Evolutionary conservation across 306 rosid genomes (phyloP).

Genomic region (Mimosa bimucronata): DNA sequence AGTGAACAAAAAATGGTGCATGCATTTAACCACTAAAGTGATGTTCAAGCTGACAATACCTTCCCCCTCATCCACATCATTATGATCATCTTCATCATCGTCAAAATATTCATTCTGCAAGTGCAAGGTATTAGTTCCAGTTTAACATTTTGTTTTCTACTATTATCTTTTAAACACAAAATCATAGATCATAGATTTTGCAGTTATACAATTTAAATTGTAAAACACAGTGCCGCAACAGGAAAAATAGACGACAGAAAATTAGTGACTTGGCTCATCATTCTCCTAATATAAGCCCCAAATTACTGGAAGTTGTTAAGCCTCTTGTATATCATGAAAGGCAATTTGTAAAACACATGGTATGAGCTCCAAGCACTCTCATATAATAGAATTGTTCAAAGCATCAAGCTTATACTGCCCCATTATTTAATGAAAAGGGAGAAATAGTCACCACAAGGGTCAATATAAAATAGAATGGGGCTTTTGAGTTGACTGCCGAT

Average conservation of each 20-base stretch:
- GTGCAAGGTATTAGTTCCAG: conserved; percentile 34
- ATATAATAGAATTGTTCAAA: conserved; percentile 10
- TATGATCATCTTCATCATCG: conserved; percentile 62
- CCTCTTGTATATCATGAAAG: neutral
- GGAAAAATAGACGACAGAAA: neutral
- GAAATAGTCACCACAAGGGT: neutral
- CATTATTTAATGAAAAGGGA: neutral
- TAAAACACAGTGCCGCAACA: conserved; percentile 8
- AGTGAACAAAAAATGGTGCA: neutral
- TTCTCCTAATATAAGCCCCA: conserved; percentile 2
- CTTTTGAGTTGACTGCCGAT: neutral
- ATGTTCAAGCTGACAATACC: conserved; percentile 41
- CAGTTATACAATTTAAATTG: conserved; percentile 12
- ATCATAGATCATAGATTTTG: conserved; percentile 3
- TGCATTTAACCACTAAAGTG: conserved; percentile 26
- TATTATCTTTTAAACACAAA: conserved; percentile 12
- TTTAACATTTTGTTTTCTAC: conserved; percentile 2
- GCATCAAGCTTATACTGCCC: neutral
- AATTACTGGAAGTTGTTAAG: conserved; percentile 3
- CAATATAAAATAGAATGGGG: neutral
- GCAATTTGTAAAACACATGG: neutral
- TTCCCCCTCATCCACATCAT: conserved; percentile 38
- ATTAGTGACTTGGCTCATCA: conserved; percentile 18
- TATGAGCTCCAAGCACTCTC: neutral
- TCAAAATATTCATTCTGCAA: conserved; percentile 47